phyloP scores from a whole-genome alignment of 805 yeast species.

The Komagataella ulmi region DNA sequence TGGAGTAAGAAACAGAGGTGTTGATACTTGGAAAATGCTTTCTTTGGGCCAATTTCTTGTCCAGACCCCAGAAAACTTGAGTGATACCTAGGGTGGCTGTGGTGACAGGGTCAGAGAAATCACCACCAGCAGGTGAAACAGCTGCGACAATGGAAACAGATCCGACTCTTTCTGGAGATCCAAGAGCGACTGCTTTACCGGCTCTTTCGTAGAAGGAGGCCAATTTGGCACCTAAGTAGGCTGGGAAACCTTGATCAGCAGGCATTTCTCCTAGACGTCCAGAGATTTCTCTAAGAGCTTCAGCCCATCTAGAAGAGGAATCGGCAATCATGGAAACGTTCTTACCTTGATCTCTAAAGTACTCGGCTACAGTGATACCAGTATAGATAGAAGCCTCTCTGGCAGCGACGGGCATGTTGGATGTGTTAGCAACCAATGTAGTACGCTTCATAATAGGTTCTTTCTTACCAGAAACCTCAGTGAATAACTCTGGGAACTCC shows the following conservation, averaged over 20 bases:
- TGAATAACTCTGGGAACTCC: conserved; percentile 97
- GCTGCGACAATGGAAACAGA: conserved; percentile 99
- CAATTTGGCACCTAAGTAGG: conserved; percentile 95
- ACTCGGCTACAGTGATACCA: conserved; percentile 97
- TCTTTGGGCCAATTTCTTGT: conserved; percentile 97
- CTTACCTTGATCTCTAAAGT: conserved; percentile 99
- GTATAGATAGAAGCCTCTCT: conserved; percentile 99
- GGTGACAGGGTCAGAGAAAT: conserved; percentile 98
- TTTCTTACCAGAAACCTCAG: conserved; percentile 83
- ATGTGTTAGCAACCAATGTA: conserved; percentile 94
- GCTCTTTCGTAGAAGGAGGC: conserved; percentile 99
- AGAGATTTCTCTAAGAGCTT: conserved; percentile 97
- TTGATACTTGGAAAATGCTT: conserved; percentile 99
- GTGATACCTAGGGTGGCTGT: conserved; percentile 97
- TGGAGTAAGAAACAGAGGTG: conserved; percentile 92
- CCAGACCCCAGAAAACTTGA: conserved; percentile 99
- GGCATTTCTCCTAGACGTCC: conserved; percentile 99
- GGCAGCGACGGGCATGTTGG: conserved; percentile 99
- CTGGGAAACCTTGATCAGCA: conserved; percentile 99
- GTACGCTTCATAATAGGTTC: conserved; percentile 99
- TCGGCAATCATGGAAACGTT: conserved; percentile 99
- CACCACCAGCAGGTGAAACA: conserved; percentile 99
- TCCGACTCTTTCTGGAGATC: conserved; percentile 93
- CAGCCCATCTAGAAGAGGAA: conserved; percentile 99
- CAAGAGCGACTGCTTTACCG: conserved; percentile 89